phyloP scores from a whole-genome alignment of 164 flowering plant species.

The Litsea cubeba region DNA sequence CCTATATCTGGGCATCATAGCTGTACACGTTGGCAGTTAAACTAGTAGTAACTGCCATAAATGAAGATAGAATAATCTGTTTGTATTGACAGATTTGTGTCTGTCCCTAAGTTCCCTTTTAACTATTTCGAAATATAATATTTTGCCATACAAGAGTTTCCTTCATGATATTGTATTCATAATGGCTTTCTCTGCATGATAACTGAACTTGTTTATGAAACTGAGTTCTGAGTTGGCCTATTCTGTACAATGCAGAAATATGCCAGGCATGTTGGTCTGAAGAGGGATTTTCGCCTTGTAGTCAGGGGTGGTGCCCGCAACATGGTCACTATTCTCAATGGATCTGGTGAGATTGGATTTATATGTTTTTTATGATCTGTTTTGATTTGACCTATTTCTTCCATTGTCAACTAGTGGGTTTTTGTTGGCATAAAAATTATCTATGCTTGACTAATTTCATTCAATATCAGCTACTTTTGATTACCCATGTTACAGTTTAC shows the following conservation, averaged over 20 bases:
- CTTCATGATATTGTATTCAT: neutral
- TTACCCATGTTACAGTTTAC: too few relatives aligned
- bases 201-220: neutral
- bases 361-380: neutral
- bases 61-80: neutral
- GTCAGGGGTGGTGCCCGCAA: conserved; percentile 97
- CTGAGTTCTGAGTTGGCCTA: conserved; percentile 1
- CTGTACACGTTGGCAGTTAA: neutral
- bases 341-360: conserved; percentile 60
- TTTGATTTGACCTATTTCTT: neutral
- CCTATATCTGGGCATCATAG: too few relatives aligned
- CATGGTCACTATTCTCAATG: conserved; percentile 81
- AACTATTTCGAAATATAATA: neutral
- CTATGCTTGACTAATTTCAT: too few relatives aligned
- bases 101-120: neutral
- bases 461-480: too few relatives aligned
- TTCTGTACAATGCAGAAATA: conserved; percentile 59
- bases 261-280: conserved; percentile 89
- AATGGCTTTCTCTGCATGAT: neutral
- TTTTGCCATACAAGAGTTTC: neutral
- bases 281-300: conserved; percentile 93
- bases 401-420: neutral
- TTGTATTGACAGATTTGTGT: neutral
- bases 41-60: neutral
- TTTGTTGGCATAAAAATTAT: too few relatives aligned